Conservation (phyloP, 73 alveolate genomes). For the Paramecium sexaurelia region DNA sequence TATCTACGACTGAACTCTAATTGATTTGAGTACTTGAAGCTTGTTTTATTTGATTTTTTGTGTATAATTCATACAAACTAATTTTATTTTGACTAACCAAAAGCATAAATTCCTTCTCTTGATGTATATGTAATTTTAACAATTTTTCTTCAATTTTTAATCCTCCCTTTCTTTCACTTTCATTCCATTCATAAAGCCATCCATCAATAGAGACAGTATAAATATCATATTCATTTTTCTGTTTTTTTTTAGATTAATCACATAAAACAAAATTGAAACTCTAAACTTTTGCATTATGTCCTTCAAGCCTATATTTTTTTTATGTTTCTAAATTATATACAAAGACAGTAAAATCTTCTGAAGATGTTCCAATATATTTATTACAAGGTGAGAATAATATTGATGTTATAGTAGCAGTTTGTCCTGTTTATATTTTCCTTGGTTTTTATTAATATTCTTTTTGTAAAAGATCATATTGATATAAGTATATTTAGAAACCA, state of each 20-base stretch:
- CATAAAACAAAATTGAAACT: background rate
- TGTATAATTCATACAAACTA: background rate
- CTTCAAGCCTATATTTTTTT: background rate
- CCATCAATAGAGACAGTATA: background rate
- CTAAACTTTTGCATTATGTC: background rate
- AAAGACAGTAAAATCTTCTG: background rate
- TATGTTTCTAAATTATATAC: background rate
- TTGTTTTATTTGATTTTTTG: background rate
- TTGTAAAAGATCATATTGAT: background rate
- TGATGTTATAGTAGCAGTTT: background rate
- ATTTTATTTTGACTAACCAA: background rate
- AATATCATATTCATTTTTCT: background rate
- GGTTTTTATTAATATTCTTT: background rate
- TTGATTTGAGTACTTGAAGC: background rate
- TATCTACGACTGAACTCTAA: background rate
- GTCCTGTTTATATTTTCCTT: background rate
- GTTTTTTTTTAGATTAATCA: background rate
- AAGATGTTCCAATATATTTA: background rate
- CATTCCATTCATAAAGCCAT: slow-evolving; percentile 48
- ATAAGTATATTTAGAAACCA: background rate
- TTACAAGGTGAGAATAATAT: background rate
- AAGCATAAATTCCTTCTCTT: background rate
- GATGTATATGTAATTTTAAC: background rate
- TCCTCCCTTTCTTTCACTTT: slow-evolving; percentile 25
- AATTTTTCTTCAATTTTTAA: slow-evolving; percentile 13